Percentiles rank a stretch among this genome's conserved stretches.
Evolutionary conservation across 495 filamentous ascomycete species (phyloP).

Genomic region (Podospora sp.): DNA sequence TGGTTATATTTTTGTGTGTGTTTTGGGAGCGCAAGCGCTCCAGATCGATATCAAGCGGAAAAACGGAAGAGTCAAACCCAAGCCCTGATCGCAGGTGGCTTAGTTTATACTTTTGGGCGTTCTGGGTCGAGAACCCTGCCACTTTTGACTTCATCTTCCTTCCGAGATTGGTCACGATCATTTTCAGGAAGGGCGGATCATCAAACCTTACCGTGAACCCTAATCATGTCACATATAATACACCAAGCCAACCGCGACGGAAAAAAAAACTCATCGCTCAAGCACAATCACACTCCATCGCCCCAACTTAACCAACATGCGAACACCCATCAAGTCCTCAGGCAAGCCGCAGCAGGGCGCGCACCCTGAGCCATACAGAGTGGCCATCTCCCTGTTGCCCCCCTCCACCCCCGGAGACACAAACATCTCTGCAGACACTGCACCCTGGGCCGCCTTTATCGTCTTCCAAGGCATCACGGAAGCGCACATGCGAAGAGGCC

Average conservation of each 20-base stretch:
- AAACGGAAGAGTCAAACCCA: too few species aligned
- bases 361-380: conserved; percentile 1
- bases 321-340: conserved; percentile 6
- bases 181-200: conserved; percentile 4
- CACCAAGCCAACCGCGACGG: not conserved
- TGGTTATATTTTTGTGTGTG: too few species aligned
- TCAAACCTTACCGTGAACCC: conserved; percentile 9
- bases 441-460: not conserved
- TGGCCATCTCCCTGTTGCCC: not conserved
- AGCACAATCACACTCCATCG: conserved; percentile 6
- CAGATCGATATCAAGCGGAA: too few species aligned
- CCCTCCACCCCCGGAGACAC: conserved; percentile 7
- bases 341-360: not conserved
- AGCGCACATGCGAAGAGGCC: conserved; percentile 4
- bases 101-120: too few species aligned
- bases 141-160: conserved; percentile 9
- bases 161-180: conserved; percentile 9
- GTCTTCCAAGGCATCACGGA: not conserved
- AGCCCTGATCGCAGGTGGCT: too few species aligned
- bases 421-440: conserved; percentile 8
- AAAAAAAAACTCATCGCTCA: not conserved
- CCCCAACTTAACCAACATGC: conserved; percentile 6
- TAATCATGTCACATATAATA: not conserved
- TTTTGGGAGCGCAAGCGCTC: too few species aligned
- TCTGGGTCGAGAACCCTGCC: conserved; percentile 6